Evolutionary conservation across 73 alveolate genomes (phyloP).

Genomic region (Paramecium pentaurelia): DNA sequence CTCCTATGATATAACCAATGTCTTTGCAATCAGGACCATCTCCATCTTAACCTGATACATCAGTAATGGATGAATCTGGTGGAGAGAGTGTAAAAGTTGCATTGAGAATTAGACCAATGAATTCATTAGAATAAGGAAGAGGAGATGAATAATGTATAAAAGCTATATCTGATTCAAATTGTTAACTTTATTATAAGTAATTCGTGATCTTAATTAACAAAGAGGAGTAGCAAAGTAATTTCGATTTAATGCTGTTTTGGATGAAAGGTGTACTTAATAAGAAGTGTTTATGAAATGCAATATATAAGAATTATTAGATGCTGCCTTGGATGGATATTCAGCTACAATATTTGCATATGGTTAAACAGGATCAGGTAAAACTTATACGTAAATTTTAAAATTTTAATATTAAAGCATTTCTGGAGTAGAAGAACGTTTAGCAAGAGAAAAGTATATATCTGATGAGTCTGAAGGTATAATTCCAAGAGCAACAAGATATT

Average conservation of each 20-base stretch:
- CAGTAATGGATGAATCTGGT: slow-evolving; percentile 57
- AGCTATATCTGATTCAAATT: slow-evolving; percentile 60
- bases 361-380: slow-evolving; percentile 97
- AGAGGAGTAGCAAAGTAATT: slow-evolving; percentile 84
- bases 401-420: slow-evolving; percentile 56
- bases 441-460: slow-evolving; percentile 83
- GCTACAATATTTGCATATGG: slow-evolving; percentile 98
- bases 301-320: slow-evolving; percentile 84
- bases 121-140: slow-evolving; percentile 81
- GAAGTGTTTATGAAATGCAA: slow-evolving; percentile 88
- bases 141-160: slow-evolving; percentile 87
- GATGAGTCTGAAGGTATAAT: slow-evolving; percentile 93
- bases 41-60: not conserved
- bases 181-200: slow-evolving; percentile 45
- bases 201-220: slow-evolving; percentile 65
- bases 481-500: slow-evolving; percentile 89
- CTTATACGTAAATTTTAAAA: slow-evolving; percentile 84
- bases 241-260: slow-evolving; percentile 89
- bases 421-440: slow-evolving; percentile 88
- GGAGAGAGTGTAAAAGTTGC: slow-evolving; percentile 97
- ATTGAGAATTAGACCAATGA: slow-evolving; percentile 94
- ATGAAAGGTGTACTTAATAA: slow-evolving; percentile 82
- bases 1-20: not conserved
- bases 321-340: slow-evolving; percentile 95
- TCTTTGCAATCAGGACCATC: not conserved